These are phyloP conservation scores for Digitaria exilis DNA, from an alignment of 202 grass and related monocot genomes.

Conservation along the genomic window DNA sequence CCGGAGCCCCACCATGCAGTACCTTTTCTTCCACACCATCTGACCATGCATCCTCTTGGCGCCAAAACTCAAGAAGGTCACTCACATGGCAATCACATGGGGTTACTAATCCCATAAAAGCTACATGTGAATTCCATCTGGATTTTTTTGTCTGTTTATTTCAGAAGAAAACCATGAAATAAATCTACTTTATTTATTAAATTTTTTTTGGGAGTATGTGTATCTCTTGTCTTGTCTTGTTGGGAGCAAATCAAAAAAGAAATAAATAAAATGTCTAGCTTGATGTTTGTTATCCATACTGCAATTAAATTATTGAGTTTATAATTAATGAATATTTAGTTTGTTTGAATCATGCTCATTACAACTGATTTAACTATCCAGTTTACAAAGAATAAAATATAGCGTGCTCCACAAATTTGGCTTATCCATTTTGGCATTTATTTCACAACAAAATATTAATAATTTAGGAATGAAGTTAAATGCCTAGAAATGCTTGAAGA, in stretches of 20 bases:
- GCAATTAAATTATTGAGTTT: background rate
- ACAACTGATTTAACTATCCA: background rate
- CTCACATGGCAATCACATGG: constrained; percentile 51
- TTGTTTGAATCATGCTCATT: background rate
- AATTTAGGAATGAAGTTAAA: background rate
- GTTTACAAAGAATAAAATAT: background rate
- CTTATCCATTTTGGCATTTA: background rate
- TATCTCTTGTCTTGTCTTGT: background rate
- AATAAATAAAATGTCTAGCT: background rate
- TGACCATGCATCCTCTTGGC: background rate
- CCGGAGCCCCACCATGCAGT: background rate
- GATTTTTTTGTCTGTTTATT: background rate
- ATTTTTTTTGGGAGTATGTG: background rate
- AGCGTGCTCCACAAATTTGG: background rate
- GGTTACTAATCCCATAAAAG: constrained; percentile 11
- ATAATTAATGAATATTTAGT: background rate
- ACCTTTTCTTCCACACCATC: constrained; percentile 32
- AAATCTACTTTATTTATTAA: background rate
- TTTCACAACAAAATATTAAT: background rate
- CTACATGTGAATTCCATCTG: constrained; percentile 3
- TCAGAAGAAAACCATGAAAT: background rate
- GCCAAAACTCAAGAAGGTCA: constrained; percentile 9
- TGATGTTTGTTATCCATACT: background rate
- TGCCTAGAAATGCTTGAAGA: background rate
- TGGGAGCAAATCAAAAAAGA: background rate